Percentiles rank a stretch among this genome's conserved stretches.
These are phyloP conservation scores for Arbutus unedo DNA, from an alignment of 148 eudicot genomes.

Conservation along the genomic window DNA sequence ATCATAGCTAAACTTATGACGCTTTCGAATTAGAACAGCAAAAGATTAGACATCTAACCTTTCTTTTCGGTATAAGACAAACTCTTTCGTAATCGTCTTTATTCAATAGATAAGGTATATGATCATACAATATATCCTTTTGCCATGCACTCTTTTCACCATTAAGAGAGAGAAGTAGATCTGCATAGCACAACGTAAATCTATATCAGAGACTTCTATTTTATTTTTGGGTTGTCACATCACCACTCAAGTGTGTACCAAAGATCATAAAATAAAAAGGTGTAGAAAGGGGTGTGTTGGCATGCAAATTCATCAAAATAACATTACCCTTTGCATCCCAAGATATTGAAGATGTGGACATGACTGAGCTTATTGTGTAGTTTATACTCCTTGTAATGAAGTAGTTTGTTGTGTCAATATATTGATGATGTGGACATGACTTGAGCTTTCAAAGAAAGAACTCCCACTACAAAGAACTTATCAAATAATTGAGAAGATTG, in stretches of 20 bases:
- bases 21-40: not conserved
- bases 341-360: no score
- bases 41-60: conserved; percentile 17
- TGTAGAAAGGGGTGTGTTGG: not conserved
- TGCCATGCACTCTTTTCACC: conserved; percentile 3
- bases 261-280: not conserved
- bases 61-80: conserved; percentile 28
- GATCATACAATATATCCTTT: conserved; percentile 28
- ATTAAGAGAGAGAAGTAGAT: conserved; percentile 1
- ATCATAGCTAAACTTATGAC: not conserved
- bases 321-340: no score
- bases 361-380: not conserved
- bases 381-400: not conserved
- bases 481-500: not conserved
- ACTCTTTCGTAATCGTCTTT: conserved; percentile 37
- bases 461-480: not conserved
- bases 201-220: not conserved
- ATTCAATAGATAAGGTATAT: conserved; percentile 31
- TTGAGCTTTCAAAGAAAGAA: not conserved
- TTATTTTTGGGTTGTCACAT: not conserved
- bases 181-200: not conserved
- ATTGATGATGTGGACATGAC: not conserved
- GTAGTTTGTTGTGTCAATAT: not conserved
- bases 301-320: not conserved
- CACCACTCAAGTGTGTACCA: not conserved